phyloP scores from a whole-genome alignment of 179 eudicot genomes.

The Monotropa hypopitys region DNA sequence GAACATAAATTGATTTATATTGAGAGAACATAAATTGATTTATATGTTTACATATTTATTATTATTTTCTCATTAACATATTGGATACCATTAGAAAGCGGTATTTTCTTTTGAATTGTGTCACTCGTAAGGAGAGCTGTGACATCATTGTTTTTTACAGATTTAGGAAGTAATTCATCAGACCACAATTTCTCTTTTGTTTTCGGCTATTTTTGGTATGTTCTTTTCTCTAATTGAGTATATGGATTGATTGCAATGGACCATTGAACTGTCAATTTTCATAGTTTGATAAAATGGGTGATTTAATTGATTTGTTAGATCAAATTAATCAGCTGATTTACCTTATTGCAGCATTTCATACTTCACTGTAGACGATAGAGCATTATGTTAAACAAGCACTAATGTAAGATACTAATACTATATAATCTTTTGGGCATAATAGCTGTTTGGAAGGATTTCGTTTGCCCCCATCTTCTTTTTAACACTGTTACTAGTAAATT shows the following conservation, averaged over 20 bases:
- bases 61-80: neutral
- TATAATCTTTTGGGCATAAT: neutral
- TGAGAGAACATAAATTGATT: neutral
- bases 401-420: no score
- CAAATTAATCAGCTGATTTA: neutral
- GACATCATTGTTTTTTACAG: neutral
- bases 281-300: neutral
- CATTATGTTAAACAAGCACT: neutral
- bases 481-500: neutral
- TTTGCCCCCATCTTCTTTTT: neutral
- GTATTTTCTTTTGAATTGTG: neutral
- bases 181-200: neutral
- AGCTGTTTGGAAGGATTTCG: neutral
- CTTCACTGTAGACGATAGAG: neutral
- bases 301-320: slow-evolving; percentile 2
- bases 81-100: neutral
- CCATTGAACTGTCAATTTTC: neutral
- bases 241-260: neutral
- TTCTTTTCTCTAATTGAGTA: neutral
- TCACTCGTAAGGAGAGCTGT: neutral
- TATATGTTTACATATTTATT: neutral
- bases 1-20: neutral
- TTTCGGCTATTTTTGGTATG: neutral
- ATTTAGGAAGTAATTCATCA: neutral
- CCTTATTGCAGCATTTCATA: neutral